Base-by-base conservation (phyloP, 495 filamentous ascomycete genomes). In the Cairneyella variabilis region DNA sequence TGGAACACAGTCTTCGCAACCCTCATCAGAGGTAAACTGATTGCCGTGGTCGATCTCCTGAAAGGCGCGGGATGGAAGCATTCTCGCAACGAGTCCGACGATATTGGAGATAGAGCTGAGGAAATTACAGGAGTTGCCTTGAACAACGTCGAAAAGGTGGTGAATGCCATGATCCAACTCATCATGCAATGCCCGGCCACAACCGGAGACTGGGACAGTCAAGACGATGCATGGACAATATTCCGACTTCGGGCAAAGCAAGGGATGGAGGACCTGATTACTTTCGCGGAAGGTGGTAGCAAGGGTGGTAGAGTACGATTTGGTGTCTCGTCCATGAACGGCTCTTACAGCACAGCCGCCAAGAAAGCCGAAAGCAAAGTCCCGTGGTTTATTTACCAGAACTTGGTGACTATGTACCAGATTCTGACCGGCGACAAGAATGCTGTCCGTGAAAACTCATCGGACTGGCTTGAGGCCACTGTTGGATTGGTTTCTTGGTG, bases 391-490 rank as follows among this genome's bases (percentile, higher is more conserved):
- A 83, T 97, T 16, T 95, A 92, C 58, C 80, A 91, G 53, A 90
- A 82, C 55, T 69, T 97, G 26, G 77, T 82, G 39, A 75, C 79
- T 11, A 66, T 95, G 10, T 95, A 95, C 61, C 82, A 81, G 14
- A 81, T 90, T 30, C 68, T 93, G 7, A 78, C 90, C 2, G 91
- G 91, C 18, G 77, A 83, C 40, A 68, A 78, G 10, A 70, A 76
- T 9, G 83, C 88, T 11, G 88, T 95, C 55, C 71, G 91, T 30
- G 76, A 78, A 27, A 71, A 77, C 41, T 75, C 89, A 9, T 77
- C 87, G 58, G 89, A 93, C 65, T 97, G 90, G 91, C 76, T 90
- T 40, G 91, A 97, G 68, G 90, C 89, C 0, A 85, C 86, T 1
- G 68, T 95, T 43, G 85, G 82, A 3, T 68, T 95, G 40, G 85